Percentiles rank a stretch among this genome's conserved stretches.
Conservation (phyloP, 257 asterid genomes). For the Solanum piurae region DNA sequence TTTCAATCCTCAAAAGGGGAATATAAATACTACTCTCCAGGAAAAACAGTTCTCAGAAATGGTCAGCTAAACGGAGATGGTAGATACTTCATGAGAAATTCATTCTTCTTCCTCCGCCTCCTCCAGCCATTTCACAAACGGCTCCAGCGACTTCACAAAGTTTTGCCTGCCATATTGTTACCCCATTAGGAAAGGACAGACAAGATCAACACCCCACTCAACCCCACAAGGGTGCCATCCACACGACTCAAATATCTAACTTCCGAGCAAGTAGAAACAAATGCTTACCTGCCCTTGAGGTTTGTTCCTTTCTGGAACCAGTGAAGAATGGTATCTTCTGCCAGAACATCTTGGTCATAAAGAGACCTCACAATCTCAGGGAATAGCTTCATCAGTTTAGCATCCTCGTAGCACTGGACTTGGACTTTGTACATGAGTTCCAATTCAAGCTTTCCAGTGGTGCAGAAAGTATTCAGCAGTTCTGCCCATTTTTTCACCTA, state of each 20-base stretch:
- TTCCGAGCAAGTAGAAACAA: not conserved
- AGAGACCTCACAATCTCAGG: conserved; percentile 93
- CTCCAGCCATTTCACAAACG: conserved; percentile 92
- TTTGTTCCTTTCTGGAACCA: conserved; percentile 94
- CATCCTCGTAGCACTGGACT: conserved; percentile 93
- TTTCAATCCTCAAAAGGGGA: not conserved
- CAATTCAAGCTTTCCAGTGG: conserved; percentile 77
- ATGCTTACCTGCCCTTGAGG: conserved; percentile 75
- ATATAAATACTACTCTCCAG: not conserved
- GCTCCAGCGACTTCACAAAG: conserved; percentile 91
- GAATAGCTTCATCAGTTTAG: conserved; percentile 88
- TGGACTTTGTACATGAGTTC: conserved; percentile 95
- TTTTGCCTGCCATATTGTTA: conserved; percentile 42
- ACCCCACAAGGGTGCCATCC: not conserved
- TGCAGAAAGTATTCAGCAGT: conserved; percentile 72
- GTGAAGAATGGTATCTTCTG: conserved; percentile 91
- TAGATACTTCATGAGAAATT: not conserved
- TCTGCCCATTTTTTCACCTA: conserved; percentile 91
- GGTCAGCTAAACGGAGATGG: not conserved
- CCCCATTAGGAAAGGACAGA: not conserved
- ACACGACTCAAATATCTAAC: not conserved
- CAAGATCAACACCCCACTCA: not conserved
- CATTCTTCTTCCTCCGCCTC: conserved; percentile 96
- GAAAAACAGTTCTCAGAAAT: not conserved
- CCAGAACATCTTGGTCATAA: conserved; percentile 89